Conservation (phyloP, 441 rosid genomes). For the Corymbia citriodora region DNA sequence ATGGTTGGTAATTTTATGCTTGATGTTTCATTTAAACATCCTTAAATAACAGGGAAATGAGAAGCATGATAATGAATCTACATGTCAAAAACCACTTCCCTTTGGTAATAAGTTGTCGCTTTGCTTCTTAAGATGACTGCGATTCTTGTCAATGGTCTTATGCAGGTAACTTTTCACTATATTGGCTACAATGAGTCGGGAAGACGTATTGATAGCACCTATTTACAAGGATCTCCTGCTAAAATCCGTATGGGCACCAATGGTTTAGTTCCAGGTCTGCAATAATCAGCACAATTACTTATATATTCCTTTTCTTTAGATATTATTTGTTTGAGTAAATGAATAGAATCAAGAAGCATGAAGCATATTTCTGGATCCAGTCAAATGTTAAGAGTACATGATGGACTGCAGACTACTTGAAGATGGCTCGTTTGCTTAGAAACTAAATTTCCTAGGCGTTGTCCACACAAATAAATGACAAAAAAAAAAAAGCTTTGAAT, state of each 20-base stretch:
- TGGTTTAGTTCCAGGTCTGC: constrained; percentile 77
- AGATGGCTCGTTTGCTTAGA: not conserved
- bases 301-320: not conserved
- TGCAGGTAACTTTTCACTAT: constrained; percentile 80
- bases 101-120: not conserved
- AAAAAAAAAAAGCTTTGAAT: not conserved
- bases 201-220: constrained; percentile 87
- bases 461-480: not conserved
- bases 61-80: not conserved
- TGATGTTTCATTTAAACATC: not conserved
- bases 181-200: constrained; percentile 93
- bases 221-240: constrained; percentile 83
- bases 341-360: constrained; percentile 1
- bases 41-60: not conserved
- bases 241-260: constrained; percentile 84
- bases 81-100: not conserved
- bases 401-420: not conserved
- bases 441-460: not conserved
- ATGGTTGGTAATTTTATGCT: not conserved
- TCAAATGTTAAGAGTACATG: not conserved
- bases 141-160: constrained; percentile 7
- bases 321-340: not conserved
- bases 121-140: not conserved
- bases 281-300: not conserved
- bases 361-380: not conserved